phyloP scores from a whole-genome alignment of 2,329 filamentous ascomycete species.

The Pyrenochaeta sp. region DNA sequence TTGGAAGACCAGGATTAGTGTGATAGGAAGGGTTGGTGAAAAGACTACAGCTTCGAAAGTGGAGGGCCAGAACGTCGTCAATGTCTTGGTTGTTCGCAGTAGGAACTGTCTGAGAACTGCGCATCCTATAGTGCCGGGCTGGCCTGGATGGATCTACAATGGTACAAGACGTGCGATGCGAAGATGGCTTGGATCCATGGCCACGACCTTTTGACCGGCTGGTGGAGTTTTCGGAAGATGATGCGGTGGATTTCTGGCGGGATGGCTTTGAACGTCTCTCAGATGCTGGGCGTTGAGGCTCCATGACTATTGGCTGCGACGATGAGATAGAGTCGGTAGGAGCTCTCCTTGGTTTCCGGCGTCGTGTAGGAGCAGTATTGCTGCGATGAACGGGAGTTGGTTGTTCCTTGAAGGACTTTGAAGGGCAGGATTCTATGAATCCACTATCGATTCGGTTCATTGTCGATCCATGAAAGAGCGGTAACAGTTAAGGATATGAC shows the following conservation, averaged over 20 bases:
- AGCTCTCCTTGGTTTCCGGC: conserved; percentile 21
- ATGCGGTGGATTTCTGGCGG: conserved; percentile 37
- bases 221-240: conserved; percentile 39
- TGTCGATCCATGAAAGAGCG: conserved; percentile 30
- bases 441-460: conserved; percentile 47
- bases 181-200: conserved; percentile 43
- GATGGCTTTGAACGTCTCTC: conserved; percentile 32
- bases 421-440: conserved; percentile 33
- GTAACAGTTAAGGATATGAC: conserved; percentile 21
- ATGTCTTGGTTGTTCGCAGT: conserved; percentile 39
- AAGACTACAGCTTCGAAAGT: conserved; percentile 48
- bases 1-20: conserved; percentile 26
- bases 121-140: conserved; percentile 44
- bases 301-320: conserved; percentile 15
- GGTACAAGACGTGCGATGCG: conserved; percentile 44
- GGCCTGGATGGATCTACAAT: conserved; percentile 44
- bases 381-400: conserved; percentile 24
- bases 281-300: conserved; percentile 28
- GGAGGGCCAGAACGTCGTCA: conserved; percentile 49
- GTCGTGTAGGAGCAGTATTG: conserved; percentile 32
- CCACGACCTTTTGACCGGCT: conserved; percentile 35
- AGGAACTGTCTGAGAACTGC: conserved; percentile 39
- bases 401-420: conserved; percentile 24
- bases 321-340: conserved; percentile 8
- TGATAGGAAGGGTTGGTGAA: conserved; percentile 43